phyloP scores from a whole-genome alignment of 1,284 basidiomycete species.

The Cutaneotrichosporon dermatis region DNA sequence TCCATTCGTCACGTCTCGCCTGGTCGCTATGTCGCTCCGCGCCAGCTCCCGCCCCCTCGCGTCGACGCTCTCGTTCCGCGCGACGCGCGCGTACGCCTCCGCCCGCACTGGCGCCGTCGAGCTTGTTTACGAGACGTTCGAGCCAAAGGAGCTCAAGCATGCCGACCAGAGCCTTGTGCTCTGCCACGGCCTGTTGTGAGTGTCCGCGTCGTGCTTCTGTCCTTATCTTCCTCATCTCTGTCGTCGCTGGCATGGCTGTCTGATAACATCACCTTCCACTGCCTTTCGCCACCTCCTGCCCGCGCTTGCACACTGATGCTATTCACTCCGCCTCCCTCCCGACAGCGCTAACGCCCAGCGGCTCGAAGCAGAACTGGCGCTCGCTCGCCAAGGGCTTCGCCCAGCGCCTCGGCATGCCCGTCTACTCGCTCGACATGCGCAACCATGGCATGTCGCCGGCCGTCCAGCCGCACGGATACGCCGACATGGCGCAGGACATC shows the following conservation, averaged over 20 bases:
- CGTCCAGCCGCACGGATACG: slow-evolving; percentile 51
- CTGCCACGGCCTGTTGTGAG: slow-evolving; percentile 53
- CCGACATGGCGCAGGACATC: slow-evolving; percentile 50
- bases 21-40: background rate
- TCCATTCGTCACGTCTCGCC: background rate
- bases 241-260: no score
- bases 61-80: background rate
- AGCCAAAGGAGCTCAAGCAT: slow-evolving; percentile 12
- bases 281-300: no score
- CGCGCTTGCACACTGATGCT: background rate
- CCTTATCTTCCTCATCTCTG: no score
- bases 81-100: slow-evolving; percentile 1
- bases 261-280: no score
- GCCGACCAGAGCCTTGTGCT: slow-evolving; percentile 49
- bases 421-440: slow-evolving; percentile 55
- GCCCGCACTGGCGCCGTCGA: slow-evolving; percentile 23
- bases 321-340: background rate
- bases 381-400: slow-evolving; percentile 53
- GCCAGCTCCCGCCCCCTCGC: slow-evolving; percentile 1
- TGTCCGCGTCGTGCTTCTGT: background rate
- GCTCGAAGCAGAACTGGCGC: slow-evolving; percentile 59
- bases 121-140: slow-evolving; percentile 41
- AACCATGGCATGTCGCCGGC: slow-evolving; percentile 57
- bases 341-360: slow-evolving; percentile 30
- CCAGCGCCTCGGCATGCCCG: slow-evolving; percentile 49